These are phyloP conservation scores for Stygiomarasmius scandens DNA, from an alignment of 1,284 basidiomycete species.

Conservation along the genomic window DNA sequence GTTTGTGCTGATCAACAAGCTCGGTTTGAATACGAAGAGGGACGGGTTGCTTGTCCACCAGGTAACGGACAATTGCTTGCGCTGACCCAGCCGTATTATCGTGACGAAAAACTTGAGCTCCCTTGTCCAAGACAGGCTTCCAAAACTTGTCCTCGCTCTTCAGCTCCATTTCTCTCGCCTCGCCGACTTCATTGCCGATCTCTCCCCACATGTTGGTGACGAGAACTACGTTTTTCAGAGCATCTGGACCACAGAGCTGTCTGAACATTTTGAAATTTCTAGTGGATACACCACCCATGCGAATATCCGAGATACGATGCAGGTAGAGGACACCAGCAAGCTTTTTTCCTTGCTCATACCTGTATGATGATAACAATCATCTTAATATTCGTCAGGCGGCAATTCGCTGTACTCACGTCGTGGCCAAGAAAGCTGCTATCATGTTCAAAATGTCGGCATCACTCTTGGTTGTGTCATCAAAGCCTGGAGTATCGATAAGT, in stretches of 20 bases:
- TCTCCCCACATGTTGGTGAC: constrained; percentile 49
- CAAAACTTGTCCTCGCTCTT: constrained; percentile 37
- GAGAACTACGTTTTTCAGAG: constrained; percentile 46
- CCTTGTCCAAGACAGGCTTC: constrained; percentile 40
- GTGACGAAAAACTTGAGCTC: constrained; percentile 38
- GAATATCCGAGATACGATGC: constrained; percentile 49
- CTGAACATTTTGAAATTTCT: constrained; percentile 49
- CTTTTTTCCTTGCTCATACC: constrained; percentile 40
- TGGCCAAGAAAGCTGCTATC: constrained; percentile 26
- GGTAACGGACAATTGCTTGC: constrained; percentile 29
- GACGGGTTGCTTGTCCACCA: constrained; percentile 34
- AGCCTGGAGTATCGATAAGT: constrained; percentile 39
- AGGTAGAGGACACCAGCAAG: constrained; percentile 48
- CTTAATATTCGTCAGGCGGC: too few species aligned
- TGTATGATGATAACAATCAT: constrained; percentile 16
- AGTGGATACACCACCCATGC: constrained; percentile 43
- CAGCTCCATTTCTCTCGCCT: constrained; percentile 38
- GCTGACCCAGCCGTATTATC: constrained; percentile 31
- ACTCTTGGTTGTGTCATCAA: constrained; percentile 35
- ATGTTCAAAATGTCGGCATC: constrained; percentile 32
- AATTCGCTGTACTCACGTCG: constrained; percentile 18
- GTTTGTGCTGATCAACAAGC: constrained; percentile 41
- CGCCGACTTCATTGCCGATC: constrained; percentile 35
- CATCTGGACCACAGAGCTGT: constrained; percentile 45
- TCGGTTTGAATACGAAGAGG: constrained; percentile 44